Conservation (phyloP, 2,329 filamentous ascomycete species). For the Hymenoscyphus fraxineus region DNA sequence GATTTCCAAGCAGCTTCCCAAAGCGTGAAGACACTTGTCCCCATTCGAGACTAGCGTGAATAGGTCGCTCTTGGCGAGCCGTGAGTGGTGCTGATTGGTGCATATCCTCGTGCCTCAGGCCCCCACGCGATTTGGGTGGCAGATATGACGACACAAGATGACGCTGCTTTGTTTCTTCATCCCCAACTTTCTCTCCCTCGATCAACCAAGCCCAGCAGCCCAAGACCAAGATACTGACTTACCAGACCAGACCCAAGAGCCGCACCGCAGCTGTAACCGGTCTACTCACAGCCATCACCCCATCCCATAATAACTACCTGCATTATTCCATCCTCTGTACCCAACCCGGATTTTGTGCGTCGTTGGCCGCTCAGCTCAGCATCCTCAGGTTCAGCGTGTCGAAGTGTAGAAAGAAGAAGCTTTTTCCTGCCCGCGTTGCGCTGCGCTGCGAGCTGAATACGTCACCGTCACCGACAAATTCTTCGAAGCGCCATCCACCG, state of each 20-base stretch:
- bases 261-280: background rate
- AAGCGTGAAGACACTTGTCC: background rate
- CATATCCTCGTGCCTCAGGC: background rate
- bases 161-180: background rate
- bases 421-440: background rate
- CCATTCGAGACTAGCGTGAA: background rate
- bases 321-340: background rate
- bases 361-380: background rate
- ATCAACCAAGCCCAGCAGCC: background rate
- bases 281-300: background rate
- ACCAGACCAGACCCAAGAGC: background rate
- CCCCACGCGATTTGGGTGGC: background rate
- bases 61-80: background rate
- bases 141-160: background rate
- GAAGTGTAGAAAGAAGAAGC: background rate
- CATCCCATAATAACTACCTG: background rate
- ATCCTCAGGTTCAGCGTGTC: background rate
- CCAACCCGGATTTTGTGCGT: background rate
- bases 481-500: background rate
- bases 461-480: conserved; percentile 2
- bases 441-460: background rate
- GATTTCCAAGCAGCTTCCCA: conserved; percentile 1
- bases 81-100: background rate
- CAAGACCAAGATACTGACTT: too few species aligned
- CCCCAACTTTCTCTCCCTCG: background rate